Evolutionary conservation across 768 basidiomycete genomes (phyloP), one percentile per base, ranked within the genome.

Genomic region (Suillus fuscotomentosus): DNA sequence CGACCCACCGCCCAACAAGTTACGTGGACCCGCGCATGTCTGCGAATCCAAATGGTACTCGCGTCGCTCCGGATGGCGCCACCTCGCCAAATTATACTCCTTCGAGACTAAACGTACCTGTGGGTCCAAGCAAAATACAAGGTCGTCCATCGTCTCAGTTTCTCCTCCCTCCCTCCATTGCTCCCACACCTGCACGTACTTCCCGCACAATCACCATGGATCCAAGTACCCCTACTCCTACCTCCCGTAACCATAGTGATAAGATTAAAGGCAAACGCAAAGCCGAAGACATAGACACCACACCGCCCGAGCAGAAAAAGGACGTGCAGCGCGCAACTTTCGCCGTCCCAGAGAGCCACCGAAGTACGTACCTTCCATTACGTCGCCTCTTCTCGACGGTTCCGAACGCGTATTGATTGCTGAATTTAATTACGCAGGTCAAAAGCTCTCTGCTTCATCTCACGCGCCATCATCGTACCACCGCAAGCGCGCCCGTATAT

Each of bases 391-490:
- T 48, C 3, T 11, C 36, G 64, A 43, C 62, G 65, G 65, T 60
- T 72, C 68, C 62, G 66, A 61, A 66, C 73, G 70, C 65, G 67
- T 64, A 66, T 66, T 71, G 53, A 72, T 72, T 68, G 50, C 66
- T 66, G 67, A 68, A 67, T 63, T 53, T 41, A 60, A 60, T 41
- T 20, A 51, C 24, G 1, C 72, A 86, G 86, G 82, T 55, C 84
- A 86, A 66, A 84, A 86, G 41, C 76, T 82, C 39, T 87, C 86
- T 43, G 80, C 72, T 22, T 79, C 84, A 8, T 83, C 84, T 17
- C 83, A 83, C 65, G 87, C 89, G 0, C 91, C 91, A 0, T 90
- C 91, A 2, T 89, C 90, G 6, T 92, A 84, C 69, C 83, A 86
- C 66, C 85, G 86, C 66, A 92, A 92, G 73, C 86, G 91, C 64